Percentiles rank a stretch among this genome's conserved stretches.
These are phyloP conservation scores for Corchorus capsularis DNA, from an alignment of 345 rosid genomes.

Conservation along the genomic window DNA sequence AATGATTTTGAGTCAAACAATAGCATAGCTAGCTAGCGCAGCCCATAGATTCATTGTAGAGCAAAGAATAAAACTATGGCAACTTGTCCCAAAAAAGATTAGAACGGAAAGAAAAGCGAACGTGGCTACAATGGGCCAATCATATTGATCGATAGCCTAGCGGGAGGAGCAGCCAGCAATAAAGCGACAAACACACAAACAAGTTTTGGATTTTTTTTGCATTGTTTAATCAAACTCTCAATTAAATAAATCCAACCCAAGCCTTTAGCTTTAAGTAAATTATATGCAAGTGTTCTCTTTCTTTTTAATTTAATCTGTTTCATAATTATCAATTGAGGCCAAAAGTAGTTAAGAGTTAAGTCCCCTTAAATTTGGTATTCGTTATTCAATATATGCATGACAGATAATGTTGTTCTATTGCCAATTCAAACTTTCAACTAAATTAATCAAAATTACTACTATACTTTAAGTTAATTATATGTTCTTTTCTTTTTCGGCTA, in stretches of 20 bases:
- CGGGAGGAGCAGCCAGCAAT: too few species aligned
- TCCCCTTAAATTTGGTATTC: not conserved
- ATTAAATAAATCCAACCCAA: not conserved
- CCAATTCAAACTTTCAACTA: not conserved
- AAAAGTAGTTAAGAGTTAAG: not conserved
- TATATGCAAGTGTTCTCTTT: not conserved
- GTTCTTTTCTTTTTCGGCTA: not conserved
- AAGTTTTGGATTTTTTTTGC: too few species aligned
- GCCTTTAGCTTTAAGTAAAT: not conserved
- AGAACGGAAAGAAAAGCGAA: not conserved
- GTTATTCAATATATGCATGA: not conserved
- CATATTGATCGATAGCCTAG: too few species aligned
- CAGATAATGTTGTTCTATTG: not conserved
- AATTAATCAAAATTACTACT: not conserved
- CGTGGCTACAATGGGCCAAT: not conserved
- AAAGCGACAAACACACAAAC: too few species aligned
- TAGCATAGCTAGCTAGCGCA: not conserved
- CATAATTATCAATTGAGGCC: not conserved
- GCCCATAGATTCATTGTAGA: not conserved
- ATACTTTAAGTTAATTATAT: not conserved
- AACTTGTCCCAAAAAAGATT: not conserved
- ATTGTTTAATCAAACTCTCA: not conserved
- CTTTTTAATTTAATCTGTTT: not conserved
- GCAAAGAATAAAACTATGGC: not conserved
- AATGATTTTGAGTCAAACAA: not conserved